Conservation (phyloP, 306 rosid species). For the Benincasa hispida region DNA sequence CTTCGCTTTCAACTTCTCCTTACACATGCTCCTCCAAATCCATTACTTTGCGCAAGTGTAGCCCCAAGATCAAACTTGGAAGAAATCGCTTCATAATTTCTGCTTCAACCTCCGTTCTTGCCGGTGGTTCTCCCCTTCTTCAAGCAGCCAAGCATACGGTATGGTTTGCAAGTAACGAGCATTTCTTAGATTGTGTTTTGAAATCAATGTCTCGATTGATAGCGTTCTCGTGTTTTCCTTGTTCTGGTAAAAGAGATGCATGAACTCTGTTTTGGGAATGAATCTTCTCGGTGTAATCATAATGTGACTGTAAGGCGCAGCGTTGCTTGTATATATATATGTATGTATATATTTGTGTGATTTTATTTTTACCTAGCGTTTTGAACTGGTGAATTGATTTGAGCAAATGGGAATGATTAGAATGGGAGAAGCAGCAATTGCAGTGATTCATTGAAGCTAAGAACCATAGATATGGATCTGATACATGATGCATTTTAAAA, state of each 20-base stretch:
- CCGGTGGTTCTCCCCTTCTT: slow-evolving; percentile 57
- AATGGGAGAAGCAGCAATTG: background rate
- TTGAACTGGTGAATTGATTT: background rate
- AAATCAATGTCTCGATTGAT: background rate
- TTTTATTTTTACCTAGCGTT: background rate
- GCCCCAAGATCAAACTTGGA: background rate
- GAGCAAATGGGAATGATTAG: background rate
- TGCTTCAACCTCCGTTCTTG: slow-evolving; percentile 49
- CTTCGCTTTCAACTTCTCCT: slow-evolving; percentile 3
- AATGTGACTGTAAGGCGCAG: background rate
- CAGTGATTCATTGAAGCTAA: background rate
- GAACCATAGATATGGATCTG: no score
- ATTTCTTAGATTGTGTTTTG: background rate
- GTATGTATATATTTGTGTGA: background rate
- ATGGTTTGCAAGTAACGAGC: background rate
- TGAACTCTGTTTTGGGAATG: background rate
- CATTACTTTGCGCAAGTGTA: background rate
- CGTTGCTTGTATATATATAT: background rate
- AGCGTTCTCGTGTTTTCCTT: background rate
- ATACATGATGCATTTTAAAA: no score
- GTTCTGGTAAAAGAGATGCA: background rate
- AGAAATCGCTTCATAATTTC: slow-evolving; percentile 19
- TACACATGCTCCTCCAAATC: background rate
- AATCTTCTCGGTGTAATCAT: background rate
- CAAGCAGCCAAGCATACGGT: slow-evolving; percentile 77